A percentile compares a stretch with the other conserved stretches of the same genome.
phyloP scores from a whole-genome alignment of 2,329 filamentous ascomycete genomes.

The Calonectria pseudoreteaudii region DNA sequence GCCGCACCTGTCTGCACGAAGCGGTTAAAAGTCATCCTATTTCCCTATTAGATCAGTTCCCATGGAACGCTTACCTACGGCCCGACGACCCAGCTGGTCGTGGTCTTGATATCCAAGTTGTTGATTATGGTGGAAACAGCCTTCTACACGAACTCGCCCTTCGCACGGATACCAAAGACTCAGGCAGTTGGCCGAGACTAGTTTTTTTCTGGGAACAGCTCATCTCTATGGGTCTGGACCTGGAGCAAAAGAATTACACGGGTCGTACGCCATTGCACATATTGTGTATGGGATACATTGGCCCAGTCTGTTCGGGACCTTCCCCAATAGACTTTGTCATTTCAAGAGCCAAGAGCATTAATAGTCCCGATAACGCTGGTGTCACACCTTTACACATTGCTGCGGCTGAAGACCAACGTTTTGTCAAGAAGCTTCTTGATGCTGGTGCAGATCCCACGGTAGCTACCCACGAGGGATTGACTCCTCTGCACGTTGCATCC shows the following conservation, averaged over 20 bases:
- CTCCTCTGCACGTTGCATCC: slow-evolving; percentile 54
- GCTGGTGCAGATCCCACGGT: slow-evolving; percentile 50
- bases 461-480: slow-evolving; percentile 48
- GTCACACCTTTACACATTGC: slow-evolving; percentile 42
- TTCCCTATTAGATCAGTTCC: background rate
- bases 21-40: background rate
- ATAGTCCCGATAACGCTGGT: slow-evolving; percentile 27
- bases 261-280: slow-evolving; percentile 41
- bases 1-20: slow-evolving; percentile 35
- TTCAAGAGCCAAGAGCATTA: slow-evolving; percentile 21
- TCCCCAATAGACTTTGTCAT: slow-evolving; percentile 32
- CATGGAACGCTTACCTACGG: background rate
- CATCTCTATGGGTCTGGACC: slow-evolving; percentile 24
- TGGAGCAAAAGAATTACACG: slow-evolving; percentile 30
- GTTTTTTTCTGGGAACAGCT: slow-evolving; percentile 28
- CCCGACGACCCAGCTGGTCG: slow-evolving; percentile 20
- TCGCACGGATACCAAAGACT: background rate
- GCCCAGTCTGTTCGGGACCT: background rate
- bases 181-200: background rate
- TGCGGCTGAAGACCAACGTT: slow-evolving; percentile 31
- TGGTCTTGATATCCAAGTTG: slow-evolving; percentile 22
- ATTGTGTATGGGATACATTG: slow-evolving; percentile 17
- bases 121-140: slow-evolving; percentile 37
- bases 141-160: slow-evolving; percentile 38
- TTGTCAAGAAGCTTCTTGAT: slow-evolving; percentile 46